Percentiles rank a stretch among this genome's conserved stretches.
These are phyloP conservation scores for Trifolium subterraneum DNA, from an alignment of 306 rosid species.

Conservation along the genomic window DNA sequence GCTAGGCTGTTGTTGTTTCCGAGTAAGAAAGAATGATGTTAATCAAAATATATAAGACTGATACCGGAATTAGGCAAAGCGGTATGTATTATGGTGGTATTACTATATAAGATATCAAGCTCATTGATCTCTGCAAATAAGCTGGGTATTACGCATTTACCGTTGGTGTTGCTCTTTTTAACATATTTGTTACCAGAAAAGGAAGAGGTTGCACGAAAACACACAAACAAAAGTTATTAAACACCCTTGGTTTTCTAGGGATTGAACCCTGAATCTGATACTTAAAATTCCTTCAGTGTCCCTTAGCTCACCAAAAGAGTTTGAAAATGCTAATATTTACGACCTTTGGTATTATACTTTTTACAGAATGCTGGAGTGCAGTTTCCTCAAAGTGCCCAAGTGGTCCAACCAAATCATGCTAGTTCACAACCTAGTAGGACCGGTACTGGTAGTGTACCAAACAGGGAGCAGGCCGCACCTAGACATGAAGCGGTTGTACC, in stretches of 20 bases:
- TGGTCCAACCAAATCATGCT: conserved; percentile 57
- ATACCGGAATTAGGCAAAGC: too few species aligned
- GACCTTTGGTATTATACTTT: conserved; percentile 37
- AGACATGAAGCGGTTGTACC: conserved; percentile 54
- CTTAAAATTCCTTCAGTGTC: neutral
- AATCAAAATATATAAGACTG: conserved; percentile 7
- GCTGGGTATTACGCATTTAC: too few species aligned
- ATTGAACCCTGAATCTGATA: neutral
- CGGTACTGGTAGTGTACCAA: conserved; percentile 44
- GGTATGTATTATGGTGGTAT: too few species aligned
- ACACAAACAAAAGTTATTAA: neutral
- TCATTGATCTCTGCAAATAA: too few species aligned
- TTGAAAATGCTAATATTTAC: conserved; percentile 19
- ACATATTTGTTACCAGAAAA: too few species aligned
- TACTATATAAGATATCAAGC: too few species aligned
- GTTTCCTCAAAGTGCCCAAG: conserved; percentile 72
- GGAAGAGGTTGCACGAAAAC: neutral
- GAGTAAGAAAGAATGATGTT: conserved; percentile 18
- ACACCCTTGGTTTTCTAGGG: neutral
- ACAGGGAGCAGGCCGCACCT: conserved; percentile 60
- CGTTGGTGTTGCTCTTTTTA: too few species aligned
- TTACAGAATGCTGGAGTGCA: conserved; percentile 89
- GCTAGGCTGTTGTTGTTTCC: conserved; percentile 9
- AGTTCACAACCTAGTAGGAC: conserved; percentile 56
- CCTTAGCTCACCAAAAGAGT: neutral